Percentiles rank a stretch among this genome's conserved stretches.
These are phyloP conservation scores for Pisolithus marmoratus DNA, from an alignment of 768 basidiomycete species.

Conservation along the genomic window DNA sequence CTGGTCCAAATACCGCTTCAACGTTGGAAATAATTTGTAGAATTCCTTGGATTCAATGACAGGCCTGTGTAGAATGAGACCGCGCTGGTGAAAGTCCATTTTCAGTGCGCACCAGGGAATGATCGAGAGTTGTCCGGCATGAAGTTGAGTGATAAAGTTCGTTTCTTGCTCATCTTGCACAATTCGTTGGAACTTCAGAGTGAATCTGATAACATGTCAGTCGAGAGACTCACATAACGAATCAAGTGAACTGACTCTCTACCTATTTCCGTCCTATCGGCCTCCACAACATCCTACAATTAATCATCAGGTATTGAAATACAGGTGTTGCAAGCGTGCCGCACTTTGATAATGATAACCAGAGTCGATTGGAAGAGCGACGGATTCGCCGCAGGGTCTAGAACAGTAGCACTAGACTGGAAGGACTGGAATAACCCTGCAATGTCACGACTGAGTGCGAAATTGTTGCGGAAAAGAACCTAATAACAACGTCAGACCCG, in stretches of 20 bases:
- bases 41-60: conserved; percentile 53
- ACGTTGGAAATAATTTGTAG: conserved; percentile 39
- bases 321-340: background rate
- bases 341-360: conserved; percentile 52
- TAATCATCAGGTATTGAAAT: background rate
- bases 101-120: conserved; percentile 39
- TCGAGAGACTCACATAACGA: background rate
- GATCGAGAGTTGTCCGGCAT: conserved; percentile 43
- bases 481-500: conserved; percentile 11
- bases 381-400: conserved; percentile 49
- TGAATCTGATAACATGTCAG: conserved; percentile 31
- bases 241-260: conserved; percentile 36
- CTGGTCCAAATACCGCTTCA: conserved; percentile 39
- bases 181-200: conserved; percentile 46
- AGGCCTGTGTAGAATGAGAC: conserved; percentile 20
- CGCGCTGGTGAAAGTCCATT: too few relatives aligned
- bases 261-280: conserved; percentile 47
- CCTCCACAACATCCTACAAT: conserved; percentile 51
- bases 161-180: conserved; percentile 48
- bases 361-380: conserved; percentile 48
- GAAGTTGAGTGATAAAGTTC: conserved; percentile 52
- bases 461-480: conserved; percentile 57
- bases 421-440: conserved; percentile 51
- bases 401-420: conserved; percentile 43
- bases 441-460: conserved; percentile 49